Conservation (phyloP, 176 grass and related monocot species). For the Paspalum notatum region DNA sequence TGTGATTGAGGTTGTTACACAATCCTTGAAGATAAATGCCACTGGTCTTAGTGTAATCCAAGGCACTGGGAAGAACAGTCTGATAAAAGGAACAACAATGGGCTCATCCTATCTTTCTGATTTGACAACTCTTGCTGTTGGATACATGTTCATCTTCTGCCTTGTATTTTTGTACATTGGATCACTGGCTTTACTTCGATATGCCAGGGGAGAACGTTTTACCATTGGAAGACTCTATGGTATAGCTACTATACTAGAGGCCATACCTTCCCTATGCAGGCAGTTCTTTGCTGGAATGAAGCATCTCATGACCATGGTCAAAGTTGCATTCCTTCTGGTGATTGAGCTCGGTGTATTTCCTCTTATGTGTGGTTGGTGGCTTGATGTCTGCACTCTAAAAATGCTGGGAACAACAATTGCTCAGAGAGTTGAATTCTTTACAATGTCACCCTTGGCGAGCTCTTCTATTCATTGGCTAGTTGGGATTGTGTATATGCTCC, state of each 20-base stretch:
- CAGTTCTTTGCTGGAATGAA: slow-evolving; percentile 89
- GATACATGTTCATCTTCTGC: slow-evolving; percentile 86
- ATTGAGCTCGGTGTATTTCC: slow-evolving; percentile 99
- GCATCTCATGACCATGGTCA: slow-evolving; percentile 97
- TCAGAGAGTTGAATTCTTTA: slow-evolving; percentile 96
- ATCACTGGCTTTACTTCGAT: slow-evolving; percentile 84
- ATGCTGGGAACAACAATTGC: slow-evolving; percentile 90
- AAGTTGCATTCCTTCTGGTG: slow-evolving; percentile 94
- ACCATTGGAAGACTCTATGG: slow-evolving; percentile 92
- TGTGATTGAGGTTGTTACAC: slow-evolving; percentile 75
- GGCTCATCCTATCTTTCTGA: slow-evolving; percentile 90
- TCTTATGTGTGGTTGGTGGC: slow-evolving; percentile 99
- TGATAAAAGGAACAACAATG: slow-evolving; percentile 61
- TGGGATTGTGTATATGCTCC: slow-evolving; percentile 99
- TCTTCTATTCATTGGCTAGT: slow-evolving; percentile 96
- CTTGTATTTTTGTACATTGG: slow-evolving; percentile 85
- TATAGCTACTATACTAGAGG: slow-evolving; percentile 71
- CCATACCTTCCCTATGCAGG: slow-evolving; percentile 89
- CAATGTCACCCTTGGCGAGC: slow-evolving; percentile 83
- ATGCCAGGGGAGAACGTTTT: slow-evolving; percentile 81
- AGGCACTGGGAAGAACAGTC: slow-evolving; percentile 42
- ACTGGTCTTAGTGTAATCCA: slow-evolving; percentile 65
- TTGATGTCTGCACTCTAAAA: slow-evolving; percentile 97
- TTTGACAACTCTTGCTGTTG: slow-evolving; percentile 87
- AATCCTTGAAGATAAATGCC: slow-evolving; percentile 82